Evolutionary conservation across 225 moss, liverwort and hornwort genomes (phyloP), one percentile per base, ranked within the genome.

Genomic region (Physcomitrium patens): DNA sequence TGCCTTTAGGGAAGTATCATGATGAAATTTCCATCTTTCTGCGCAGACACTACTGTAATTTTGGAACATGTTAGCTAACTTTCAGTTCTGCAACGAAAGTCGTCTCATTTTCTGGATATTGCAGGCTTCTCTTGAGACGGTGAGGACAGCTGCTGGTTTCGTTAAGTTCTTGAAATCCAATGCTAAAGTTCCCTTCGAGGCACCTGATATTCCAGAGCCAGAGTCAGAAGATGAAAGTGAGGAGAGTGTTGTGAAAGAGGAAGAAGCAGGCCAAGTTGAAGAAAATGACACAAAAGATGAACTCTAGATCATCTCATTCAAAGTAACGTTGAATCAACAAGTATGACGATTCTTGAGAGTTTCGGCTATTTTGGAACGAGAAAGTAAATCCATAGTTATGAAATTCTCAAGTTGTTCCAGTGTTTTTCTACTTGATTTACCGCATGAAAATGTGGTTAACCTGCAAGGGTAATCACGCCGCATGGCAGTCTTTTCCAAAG

Each of bases 91-190:
- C 20, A 75, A 23, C 13, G 76, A 22, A 4, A 37, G 18, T 17
- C 27, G 12, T 73, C 49, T 17, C 62, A 13, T 37, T 68, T 76
- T 31, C 91, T 37, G 31, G 7, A 37, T 37, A 37, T 37, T 7
- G 31, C 31, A 96, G 96, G 79, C 85, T 58, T 73, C 92, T 44
- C 57, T 86, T 17, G 92, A 93, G 37, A 88, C 92, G 63, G 94
- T 89, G 72, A 89, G 94, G 74, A 86, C 94, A 20, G 90, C 92
- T 9, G 84, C 83, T 68, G 92, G 86, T 17, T 90, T 94, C 65
- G 56, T 92, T 31, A 85, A 76, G 62, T 94, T 89, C 65, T 77
- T 97, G 70, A 80, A 86, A 73, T 69, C 82, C 63, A 77, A 93
- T 77, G 96, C 92, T 23, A 84, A 87, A 66, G 79, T 91, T 78